These are phyloP conservation scores for Forsythia viridissima DNA, from an alignment of 257 asterid genomes.

Conservation along the genomic window DNA sequence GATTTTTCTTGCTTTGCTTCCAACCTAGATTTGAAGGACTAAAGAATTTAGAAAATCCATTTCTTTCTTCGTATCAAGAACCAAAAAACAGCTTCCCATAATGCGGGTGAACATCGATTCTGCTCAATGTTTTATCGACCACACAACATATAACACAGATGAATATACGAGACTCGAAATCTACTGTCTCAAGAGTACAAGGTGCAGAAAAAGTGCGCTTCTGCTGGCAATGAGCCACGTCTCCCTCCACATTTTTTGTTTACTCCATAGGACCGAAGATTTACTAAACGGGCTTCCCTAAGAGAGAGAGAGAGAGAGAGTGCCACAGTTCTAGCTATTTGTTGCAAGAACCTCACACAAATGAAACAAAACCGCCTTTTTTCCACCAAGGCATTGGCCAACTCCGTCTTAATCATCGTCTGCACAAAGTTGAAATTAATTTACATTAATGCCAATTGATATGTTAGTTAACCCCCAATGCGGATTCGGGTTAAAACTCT, in stretches of 20 bases:
- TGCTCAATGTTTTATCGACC: background rate
- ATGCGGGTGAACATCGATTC: background rate
- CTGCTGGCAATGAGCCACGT: background rate
- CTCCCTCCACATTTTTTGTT: background rate
- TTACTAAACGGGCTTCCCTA: background rate
- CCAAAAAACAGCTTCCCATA: slow-evolving; percentile 24
- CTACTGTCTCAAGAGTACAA: background rate
- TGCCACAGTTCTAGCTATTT: background rate
- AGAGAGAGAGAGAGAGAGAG: too few species aligned
- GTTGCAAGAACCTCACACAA: background rate
- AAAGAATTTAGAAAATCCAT: too few species aligned
- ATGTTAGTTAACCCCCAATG: background rate
- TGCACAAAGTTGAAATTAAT: background rate
- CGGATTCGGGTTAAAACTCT: background rate
- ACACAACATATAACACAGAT: background rate
- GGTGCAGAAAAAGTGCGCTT: background rate
- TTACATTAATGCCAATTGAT: background rate
- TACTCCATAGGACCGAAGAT: background rate
- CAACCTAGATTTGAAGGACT: background rate
- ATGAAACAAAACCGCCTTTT: slow-evolving; percentile 17
- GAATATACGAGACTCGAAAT: background rate
- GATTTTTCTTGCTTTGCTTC: background rate
- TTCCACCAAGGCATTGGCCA: background rate
- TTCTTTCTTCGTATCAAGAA: background rate
- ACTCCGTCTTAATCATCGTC: slow-evolving; percentile 8